Conservation (phyloP, 2,329 filamentous ascomycete genomes). For the Fusarium paranaense region DNA sequence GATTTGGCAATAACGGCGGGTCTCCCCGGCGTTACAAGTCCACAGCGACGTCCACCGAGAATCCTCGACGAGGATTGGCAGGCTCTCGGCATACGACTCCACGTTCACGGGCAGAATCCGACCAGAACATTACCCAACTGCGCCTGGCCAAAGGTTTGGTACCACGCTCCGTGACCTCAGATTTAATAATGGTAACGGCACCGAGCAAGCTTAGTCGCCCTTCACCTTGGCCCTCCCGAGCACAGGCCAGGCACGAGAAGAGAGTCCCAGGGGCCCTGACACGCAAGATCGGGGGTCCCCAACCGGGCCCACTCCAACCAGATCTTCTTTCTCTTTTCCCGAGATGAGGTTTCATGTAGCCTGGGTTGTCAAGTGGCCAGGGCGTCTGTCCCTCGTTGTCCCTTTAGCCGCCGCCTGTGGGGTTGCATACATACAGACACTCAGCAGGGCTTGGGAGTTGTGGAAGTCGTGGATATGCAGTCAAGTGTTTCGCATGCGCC, state of each 20-base stretch:
- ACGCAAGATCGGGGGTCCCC: conserved; percentile 38
- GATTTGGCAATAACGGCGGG: conserved; percentile 32
- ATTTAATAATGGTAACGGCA: conserved; percentile 16
- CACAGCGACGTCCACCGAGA: conserved; percentile 12
- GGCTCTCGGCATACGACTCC: neutral
- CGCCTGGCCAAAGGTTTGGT: conserved; percentile 8
- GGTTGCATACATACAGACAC: neutral
- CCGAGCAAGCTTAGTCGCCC: conserved; percentile 7
- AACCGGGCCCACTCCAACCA: conserved; percentile 33
- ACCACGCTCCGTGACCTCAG: conserved; percentile 14
- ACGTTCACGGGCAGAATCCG: conserved; percentile 5
- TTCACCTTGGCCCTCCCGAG: conserved; percentile 29
- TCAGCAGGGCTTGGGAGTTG: neutral
- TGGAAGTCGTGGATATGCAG: neutral
- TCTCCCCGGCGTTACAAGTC: conserved; percentile 20
- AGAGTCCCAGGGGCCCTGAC: conserved; percentile 20
- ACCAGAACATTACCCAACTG: conserved; percentile 23
- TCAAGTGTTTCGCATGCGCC: neutral
- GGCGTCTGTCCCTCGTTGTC: neutral
- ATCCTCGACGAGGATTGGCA: neutral
- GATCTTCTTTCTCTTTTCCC: conserved; percentile 31
- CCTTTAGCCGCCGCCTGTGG: neutral
- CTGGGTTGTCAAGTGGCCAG: neutral
- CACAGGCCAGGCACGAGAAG: conserved; percentile 26
- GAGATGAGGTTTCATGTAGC: conserved; percentile 12